These are phyloP conservation scores for Cryphonectria carpinicola DNA, from an alignment of 2,329 filamentous ascomycete genomes.

Conservation along the genomic window DNA sequence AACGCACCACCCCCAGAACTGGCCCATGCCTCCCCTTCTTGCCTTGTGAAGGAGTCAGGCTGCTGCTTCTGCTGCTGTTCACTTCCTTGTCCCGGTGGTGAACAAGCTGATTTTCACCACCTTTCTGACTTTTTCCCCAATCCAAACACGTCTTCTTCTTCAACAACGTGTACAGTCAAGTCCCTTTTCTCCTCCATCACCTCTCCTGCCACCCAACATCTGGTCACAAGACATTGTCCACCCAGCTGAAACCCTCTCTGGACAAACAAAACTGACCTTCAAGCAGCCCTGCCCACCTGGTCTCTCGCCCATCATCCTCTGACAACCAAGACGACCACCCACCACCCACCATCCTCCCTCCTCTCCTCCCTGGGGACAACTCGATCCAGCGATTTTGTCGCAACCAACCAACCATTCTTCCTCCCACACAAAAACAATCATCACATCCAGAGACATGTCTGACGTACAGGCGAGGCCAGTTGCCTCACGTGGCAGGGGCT, in stretches of 20 bases:
- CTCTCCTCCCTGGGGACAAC: slow-evolving; percentile 35
- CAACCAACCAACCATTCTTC: slow-evolving; percentile 29
- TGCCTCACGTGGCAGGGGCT: slow-evolving; percentile 86
- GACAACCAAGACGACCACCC: not conserved
- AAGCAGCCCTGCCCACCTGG: slow-evolving; percentile 12
- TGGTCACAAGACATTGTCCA: not conserved
- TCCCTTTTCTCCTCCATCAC: not conserved
- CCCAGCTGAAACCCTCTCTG: not conserved
- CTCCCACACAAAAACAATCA: slow-evolving; percentile 35
- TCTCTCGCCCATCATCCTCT: not conserved
- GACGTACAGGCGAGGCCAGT: slow-evolving; percentile 86
- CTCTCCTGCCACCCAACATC: slow-evolving; percentile 1
- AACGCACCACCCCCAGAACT: slow-evolving; percentile 5
- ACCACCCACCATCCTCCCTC: not conserved
- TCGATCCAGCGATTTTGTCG: slow-evolving; percentile 1
- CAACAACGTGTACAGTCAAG: not conserved
- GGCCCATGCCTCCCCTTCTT: slow-evolving; percentile 16
- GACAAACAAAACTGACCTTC: slow-evolving; percentile 3
- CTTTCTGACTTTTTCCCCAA: not conserved
- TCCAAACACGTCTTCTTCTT: not conserved
- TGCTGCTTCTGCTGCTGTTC: slow-evolving; percentile 9
- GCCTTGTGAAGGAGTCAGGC: slow-evolving; percentile 15
- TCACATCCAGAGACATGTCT: slow-evolving; percentile 73
- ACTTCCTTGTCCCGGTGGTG: slow-evolving; percentile 4
- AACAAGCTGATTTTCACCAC: slow-evolving; percentile 7